These are phyloP conservation scores for Sesbania bispinosa DNA, from an alignment of 306 rosid species.

Conservation along the genomic window DNA sequence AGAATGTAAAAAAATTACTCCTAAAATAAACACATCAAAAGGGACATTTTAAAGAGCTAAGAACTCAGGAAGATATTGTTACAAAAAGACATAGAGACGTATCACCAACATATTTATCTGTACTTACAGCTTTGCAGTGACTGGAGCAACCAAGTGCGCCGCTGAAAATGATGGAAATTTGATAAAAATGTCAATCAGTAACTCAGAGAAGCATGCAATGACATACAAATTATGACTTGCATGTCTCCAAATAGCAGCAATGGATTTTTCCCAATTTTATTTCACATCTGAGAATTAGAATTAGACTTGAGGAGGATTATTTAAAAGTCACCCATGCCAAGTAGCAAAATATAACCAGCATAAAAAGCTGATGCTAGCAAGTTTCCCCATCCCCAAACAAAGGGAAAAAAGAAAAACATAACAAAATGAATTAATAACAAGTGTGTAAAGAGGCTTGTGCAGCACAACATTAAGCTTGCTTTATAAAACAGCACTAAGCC, in stretches of 20 bases:
- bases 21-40: not conserved
- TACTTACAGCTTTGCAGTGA: slow-evolving; percentile 68
- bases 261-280: not conserved
- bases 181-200: slow-evolving; percentile 6
- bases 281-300: not conserved
- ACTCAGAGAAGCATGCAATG: not conserved
- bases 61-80: not conserved
- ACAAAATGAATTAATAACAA: not conserved
- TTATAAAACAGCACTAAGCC: not conserved
- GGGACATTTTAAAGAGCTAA: not conserved
- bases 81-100: not conserved
- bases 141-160: slow-evolving; percentile 53
- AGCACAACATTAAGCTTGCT: not conserved
- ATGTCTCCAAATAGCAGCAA: not conserved
- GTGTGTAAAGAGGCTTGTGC: not conserved
- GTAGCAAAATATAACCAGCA: not conserved
- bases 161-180: slow-evolving; percentile 41
- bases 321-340: not conserved
- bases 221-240: too few species aligned
- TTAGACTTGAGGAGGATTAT: not conserved
- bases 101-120: slow-evolving; percentile 30
- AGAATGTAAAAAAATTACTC: not conserved
- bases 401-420: not conserved
- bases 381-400: not conserved
- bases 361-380: not conserved